A percentile compares a stretch with the other conserved stretches of the same genome.
Evolutionary conservation across 257 asterid genomes (phyloP).

Genomic region (Rhazya stricta): DNA sequence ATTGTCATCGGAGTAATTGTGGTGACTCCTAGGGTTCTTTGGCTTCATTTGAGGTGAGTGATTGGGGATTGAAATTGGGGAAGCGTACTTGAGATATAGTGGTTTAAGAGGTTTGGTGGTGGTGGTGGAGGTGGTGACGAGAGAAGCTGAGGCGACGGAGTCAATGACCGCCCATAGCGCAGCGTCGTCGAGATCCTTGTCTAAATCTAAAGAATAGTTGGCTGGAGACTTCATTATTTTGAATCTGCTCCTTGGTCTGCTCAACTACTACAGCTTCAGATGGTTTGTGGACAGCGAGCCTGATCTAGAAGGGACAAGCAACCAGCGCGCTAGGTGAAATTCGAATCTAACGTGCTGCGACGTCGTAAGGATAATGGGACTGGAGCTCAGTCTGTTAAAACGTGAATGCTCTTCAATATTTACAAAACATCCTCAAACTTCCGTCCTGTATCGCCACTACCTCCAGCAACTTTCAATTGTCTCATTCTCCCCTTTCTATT

Average conservation of each 20-base stretch:
- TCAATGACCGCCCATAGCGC: constrained; percentile 95
- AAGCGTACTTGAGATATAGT: constrained; percentile 39
- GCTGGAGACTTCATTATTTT: constrained; percentile 37
- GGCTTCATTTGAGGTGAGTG: constrained; percentile 50
- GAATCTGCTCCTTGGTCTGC: not conserved
- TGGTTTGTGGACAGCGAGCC: not conserved
- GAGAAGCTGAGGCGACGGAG: constrained; percentile 82
- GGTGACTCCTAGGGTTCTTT: constrained; percentile 28
- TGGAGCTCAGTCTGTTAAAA: not conserved
- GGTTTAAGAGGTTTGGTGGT: constrained; percentile 37
- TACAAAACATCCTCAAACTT: not conserved
- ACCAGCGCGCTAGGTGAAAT: constrained; percentile 2
- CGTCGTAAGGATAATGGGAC: not conserved
- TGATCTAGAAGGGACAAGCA: too few species aligned
- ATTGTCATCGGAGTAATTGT: constrained; percentile 45
- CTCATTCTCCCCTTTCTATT: too few species aligned
- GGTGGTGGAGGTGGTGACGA: constrained; percentile 33
- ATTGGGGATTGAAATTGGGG: constrained; percentile 57
- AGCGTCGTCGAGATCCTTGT: constrained; percentile 84
- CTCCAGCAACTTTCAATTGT: too few species aligned
- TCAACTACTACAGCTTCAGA: not conserved
- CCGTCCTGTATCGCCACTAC: not conserved
- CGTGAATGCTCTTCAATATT: too few species aligned
- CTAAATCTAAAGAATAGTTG: constrained; percentile 45
- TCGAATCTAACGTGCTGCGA: not conserved